These are phyloP conservation scores for Xerocomus nothofagi DNA, from an alignment of 1,284 basidiomycete genomes.

Conservation along the genomic window DNA sequence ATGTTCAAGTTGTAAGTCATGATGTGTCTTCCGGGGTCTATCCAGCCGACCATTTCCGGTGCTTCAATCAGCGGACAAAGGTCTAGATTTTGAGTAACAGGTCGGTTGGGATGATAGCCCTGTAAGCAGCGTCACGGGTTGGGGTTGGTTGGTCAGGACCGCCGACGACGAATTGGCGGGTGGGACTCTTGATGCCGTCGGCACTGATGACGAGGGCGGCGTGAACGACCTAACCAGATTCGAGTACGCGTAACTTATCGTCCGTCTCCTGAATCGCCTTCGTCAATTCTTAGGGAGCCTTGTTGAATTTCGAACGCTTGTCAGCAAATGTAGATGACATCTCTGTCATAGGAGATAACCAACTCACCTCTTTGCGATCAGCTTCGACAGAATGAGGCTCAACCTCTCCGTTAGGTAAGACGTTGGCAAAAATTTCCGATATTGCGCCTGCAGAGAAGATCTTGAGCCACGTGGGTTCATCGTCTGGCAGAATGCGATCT, in stretches of 20 bases:
- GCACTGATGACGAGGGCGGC: constrained; percentile 54
- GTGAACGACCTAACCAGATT: constrained; percentile 43
- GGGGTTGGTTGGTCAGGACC: constrained; percentile 36
- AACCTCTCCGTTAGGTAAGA: constrained; percentile 53
- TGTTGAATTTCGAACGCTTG: background rate
- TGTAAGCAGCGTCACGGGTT: constrained; percentile 43
- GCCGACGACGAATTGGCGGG: constrained; percentile 46
- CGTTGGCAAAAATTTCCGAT: constrained; percentile 56
- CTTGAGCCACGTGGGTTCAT: constrained; percentile 59
- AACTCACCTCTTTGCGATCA: constrained; percentile 56
- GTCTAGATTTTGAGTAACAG: constrained; percentile 36
- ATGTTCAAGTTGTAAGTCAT: constrained; percentile 42
- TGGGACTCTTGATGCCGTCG: constrained; percentile 51
- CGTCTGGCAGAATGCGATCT: constrained; percentile 65
- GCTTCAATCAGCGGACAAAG: constrained; percentile 36
- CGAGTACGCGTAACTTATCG: constrained; percentile 41
- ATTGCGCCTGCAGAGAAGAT: constrained; percentile 49
- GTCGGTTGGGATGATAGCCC: constrained; percentile 37
- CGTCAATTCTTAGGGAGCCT: constrained; percentile 61
- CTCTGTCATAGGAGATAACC: too few species aligned
- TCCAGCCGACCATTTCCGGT: constrained; percentile 43
- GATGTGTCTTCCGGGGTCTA: constrained; percentile 40
- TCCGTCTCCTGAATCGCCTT: constrained; percentile 43
- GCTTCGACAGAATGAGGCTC: constrained; percentile 53
- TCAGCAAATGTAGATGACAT: background rate